Evolutionary conservation across 2,329 filamentous ascomycete genomes (phyloP), one percentile per base, ranked within the genome.

Genomic region (Aspergillus sojae): DNA sequence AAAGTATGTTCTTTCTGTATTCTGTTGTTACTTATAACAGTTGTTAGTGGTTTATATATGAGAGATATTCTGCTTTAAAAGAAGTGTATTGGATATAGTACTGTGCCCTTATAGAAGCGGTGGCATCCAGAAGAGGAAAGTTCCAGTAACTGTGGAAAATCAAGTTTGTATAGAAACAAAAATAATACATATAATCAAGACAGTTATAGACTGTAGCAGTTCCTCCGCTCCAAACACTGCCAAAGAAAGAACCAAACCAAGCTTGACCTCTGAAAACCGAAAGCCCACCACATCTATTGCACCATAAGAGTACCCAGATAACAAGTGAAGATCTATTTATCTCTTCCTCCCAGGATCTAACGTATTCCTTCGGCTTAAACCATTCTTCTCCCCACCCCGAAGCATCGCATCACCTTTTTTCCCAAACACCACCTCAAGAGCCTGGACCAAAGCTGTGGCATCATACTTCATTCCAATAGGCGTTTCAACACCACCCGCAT

Each of bases 341-440:
- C 63, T 72, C 68, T 74, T 72, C 34, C 68, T 67, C 7, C 66
- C 70, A 6, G 71, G 71, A 50, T 76, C 80, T 57, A 88, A 71
- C 0, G 88, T 90, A 77, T 90, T 90, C 65, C 88, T 79, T 69
- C 88, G 79, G 69, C 82, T 85, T 66, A 79, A 75, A 30, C 82
- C 83, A 48, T 68, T 75, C 14, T 74, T 75, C 14, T 75, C 43
- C 5, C 71, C 75, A 11, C 76, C 78, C 57, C 78, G 70, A 36
- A 78, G 74, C 74, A 84, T 82, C 1, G 79, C 77, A 74, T 88
- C 86, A n/a, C 81, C 79, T 58, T 85, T 84, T 65, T 83, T 87
- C 0, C 92, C 92, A 61, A 96, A 81, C 10, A 96, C 89, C 0
- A 89, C 88, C 77, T 93, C 90, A 48, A 97, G 78, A 1, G 92